Conservation (phyloP, 257 asterid species). For the Penstemon davidsonii region DNA sequence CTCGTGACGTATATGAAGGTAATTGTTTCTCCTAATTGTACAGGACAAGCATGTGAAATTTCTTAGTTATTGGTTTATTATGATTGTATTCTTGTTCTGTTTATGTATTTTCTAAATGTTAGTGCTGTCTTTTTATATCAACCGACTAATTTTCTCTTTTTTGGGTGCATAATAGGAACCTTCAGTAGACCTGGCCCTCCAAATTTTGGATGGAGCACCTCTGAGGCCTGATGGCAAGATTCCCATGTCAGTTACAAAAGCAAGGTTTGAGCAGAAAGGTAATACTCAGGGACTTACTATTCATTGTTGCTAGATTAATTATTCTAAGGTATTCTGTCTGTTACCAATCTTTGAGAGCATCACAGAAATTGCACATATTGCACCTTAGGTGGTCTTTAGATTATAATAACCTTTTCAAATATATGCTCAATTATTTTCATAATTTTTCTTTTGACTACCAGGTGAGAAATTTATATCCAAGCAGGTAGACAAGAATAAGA, state of each 20-base stretch:
- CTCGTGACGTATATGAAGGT: slow-evolving; percentile 90
- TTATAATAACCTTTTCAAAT: slow-evolving; percentile 5
- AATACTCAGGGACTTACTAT: slow-evolving; percentile 4
- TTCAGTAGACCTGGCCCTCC: slow-evolving; percentile 83
- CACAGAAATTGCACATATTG: slow-evolving; percentile 13
- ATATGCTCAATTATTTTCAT: not conserved
- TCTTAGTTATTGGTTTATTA: not conserved
- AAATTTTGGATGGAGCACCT: slow-evolving; percentile 88
- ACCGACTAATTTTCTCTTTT: not conserved
- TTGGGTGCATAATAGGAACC: slow-evolving; percentile 63
- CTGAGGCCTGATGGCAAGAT: slow-evolving; percentile 72
- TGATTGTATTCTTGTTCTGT: slow-evolving; percentile 3
- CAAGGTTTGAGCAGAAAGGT: slow-evolving; percentile 97
- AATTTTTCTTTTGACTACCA: slow-evolving; percentile 35
- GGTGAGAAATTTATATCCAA: slow-evolving; percentile 80
- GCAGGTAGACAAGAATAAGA: slow-evolving; percentile 85
- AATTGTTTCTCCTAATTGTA: slow-evolving; percentile 30
- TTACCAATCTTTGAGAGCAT: slow-evolving; percentile 1
- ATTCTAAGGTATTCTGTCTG: slow-evolving; percentile 12
- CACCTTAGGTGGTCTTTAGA: slow-evolving; percentile 14
- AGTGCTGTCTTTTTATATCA: slow-evolving; percentile 11
- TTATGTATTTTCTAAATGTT: slow-evolving; percentile 13
- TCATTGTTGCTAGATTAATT: slow-evolving; percentile 25
- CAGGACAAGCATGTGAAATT: slow-evolving; percentile 16
- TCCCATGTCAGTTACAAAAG: slow-evolving; percentile 78